Conservation (phyloP, 768 basidiomycete species). For the Suillus occidentalis region DNA sequence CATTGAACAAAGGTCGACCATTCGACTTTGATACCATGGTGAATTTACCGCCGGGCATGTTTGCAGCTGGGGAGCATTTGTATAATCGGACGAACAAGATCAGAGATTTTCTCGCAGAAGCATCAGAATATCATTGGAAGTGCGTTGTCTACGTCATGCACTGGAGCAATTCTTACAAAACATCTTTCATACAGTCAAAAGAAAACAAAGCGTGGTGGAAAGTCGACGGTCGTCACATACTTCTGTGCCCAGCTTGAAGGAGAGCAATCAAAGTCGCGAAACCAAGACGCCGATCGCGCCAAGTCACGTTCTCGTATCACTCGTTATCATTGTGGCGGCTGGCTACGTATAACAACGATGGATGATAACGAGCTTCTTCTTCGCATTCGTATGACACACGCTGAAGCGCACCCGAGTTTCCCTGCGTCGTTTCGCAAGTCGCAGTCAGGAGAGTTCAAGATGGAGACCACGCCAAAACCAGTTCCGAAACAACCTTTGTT, state of each 20-base stretch:
- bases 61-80: slow-evolving; percentile 32
- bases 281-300: slow-evolving; percentile 29
- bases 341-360: slow-evolving; percentile 38
- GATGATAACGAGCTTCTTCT: slow-evolving; percentile 35
- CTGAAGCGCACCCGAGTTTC: slow-evolving; percentile 34
- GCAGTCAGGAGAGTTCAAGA: slow-evolving; percentile 34
- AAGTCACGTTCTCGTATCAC: slow-evolving; percentile 36
- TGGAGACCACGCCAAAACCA: slow-evolving; percentile 31
- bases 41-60: slow-evolving; percentile 31
- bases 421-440: slow-evolving; percentile 34
- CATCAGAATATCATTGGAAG: slow-evolving; percentile 38
- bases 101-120: slow-evolving; percentile 34
- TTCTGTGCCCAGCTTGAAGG: slow-evolving; percentile 36
- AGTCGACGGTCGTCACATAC: slow-evolving; percentile 36
- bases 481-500: slow-evolving; percentile 22
- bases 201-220: slow-evolving; percentile 36
- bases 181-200: slow-evolving; percentile 23
- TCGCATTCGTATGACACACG: slow-evolving; percentile 37
- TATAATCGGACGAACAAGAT: slow-evolving; percentile 37
- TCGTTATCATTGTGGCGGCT: slow-evolving; percentile 35
- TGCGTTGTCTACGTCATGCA: slow-evolving; percentile 15
- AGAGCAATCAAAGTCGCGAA: slow-evolving; percentile 35
- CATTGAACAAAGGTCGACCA: slow-evolving; percentile 31
- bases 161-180: slow-evolving; percentile 1
- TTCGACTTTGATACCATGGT: slow-evolving; percentile 38